Conservation (phyloP, 305 asterid species). For the Fraxinus latifolia region DNA sequence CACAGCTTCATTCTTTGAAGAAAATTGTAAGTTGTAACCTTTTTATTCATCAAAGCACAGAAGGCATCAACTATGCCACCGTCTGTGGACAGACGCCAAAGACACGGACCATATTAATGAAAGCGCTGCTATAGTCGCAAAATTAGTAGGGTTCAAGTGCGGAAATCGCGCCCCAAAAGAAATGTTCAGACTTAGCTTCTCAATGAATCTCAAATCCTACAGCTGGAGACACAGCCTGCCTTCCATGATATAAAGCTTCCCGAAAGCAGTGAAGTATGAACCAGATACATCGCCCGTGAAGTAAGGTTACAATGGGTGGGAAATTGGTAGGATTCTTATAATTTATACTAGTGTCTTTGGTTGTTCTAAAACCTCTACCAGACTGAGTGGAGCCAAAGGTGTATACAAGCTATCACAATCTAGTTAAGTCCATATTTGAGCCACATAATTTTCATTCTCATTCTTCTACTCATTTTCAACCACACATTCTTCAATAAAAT, state of each 20-base stretch:
- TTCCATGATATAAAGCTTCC: constrained; percentile 34
- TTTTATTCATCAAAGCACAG: constrained; percentile 52
- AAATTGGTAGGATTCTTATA: constrained; percentile 20
- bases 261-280: background rate
- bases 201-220: constrained; percentile 40
- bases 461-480: no score
- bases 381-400: constrained; percentile 1
- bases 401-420: background rate
- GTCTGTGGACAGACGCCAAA: constrained; percentile 59
- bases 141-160: constrained; percentile 59
- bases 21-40: background rate
- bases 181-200: constrained; percentile 78
- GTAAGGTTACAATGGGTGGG: constrained; percentile 2
- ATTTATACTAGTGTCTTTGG: constrained; percentile 4
- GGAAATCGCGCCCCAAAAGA: constrained; percentile 54
- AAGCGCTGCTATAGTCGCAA: constrained; percentile 72
- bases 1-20: background rate
- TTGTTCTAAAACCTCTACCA: constrained; percentile 20
- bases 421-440: no score
- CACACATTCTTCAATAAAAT: no score
- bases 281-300: background rate
- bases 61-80: constrained; percentile 54
- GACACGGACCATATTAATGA: constrained; percentile 65
- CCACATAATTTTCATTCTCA: no score
- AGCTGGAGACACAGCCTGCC: constrained; percentile 59